These are phyloP conservation scores for Blastomyces silverae DNA, from an alignment of 2,329 filamentous ascomycete species.

Conservation along the genomic window DNA sequence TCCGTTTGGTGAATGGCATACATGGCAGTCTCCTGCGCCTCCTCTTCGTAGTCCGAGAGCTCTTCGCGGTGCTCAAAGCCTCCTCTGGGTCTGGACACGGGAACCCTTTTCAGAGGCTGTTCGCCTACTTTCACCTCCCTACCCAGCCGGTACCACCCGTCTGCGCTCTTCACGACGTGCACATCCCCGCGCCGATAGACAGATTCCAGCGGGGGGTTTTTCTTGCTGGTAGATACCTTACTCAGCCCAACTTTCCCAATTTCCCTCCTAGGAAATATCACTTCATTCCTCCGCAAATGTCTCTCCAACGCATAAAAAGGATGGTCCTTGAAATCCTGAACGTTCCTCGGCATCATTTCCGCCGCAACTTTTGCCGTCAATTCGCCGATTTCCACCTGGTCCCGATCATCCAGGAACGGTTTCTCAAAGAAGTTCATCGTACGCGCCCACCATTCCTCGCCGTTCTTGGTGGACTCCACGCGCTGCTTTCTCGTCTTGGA, in stretches of 20 bases:
- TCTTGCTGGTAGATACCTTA: conserved; percentile 42
- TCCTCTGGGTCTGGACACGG: conserved; percentile 21
- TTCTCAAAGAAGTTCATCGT: conserved; percentile 40
- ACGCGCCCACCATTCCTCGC: conserved; percentile 51
- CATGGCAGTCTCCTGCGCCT: conserved; percentile 49
- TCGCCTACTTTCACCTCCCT: conserved; percentile 70
- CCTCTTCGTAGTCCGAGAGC: conserved; percentile 33
- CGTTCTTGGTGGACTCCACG: conserved; percentile 60
- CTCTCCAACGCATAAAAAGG: conserved; percentile 76
- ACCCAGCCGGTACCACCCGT: conserved; percentile 87
- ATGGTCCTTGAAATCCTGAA: conserved; percentile 82
- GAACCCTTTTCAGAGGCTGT: conserved; percentile 70
- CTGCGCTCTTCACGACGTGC: conserved; percentile 65
- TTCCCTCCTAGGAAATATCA: conserved; percentile 63
- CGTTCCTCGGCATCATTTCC: conserved; percentile 79
- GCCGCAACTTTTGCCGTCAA: conserved; percentile 62
- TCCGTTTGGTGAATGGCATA: conserved; percentile 59
- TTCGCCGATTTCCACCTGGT: conserved; percentile 77
- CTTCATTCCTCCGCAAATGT: conserved; percentile 76
- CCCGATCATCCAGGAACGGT: conserved; percentile 54
- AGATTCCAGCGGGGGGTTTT: conserved; percentile 56
- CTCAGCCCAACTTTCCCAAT: conserved; percentile 67
- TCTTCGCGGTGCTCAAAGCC: not conserved
- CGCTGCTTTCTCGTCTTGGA: conserved; percentile 78
- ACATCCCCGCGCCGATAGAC: conserved; percentile 81